phyloP scores from a whole-genome alignment of 2,329 filamentous ascomycete genomes.

The Passalora sequoiae region DNA sequence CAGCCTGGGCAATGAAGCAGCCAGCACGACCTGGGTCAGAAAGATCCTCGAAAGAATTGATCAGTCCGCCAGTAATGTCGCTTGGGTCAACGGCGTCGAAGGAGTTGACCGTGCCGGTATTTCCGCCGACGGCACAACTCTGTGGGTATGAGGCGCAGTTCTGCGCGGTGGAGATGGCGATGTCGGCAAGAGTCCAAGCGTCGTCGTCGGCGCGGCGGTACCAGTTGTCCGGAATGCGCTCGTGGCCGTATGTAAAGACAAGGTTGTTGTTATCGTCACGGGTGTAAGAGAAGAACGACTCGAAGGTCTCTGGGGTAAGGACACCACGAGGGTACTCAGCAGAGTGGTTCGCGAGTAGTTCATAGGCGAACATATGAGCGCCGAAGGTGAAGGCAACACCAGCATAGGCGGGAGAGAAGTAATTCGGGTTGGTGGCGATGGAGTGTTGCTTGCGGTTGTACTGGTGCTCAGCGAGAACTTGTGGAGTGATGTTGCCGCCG shows the following conservation, averaged over 20 bases:
- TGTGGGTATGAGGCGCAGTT: slow-evolving; percentile 24
- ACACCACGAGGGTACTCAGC: slow-evolving; percentile 22
- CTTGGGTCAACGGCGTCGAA: slow-evolving; percentile 23
- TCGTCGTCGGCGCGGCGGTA: slow-evolving; percentile 24
- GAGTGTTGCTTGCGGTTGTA: slow-evolving; percentile 26
- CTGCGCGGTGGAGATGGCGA: slow-evolving; percentile 23
- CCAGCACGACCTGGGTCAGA: slow-evolving; percentile 20
- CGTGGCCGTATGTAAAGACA: slow-evolving; percentile 21
- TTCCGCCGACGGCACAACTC: slow-evolving; percentile 24
- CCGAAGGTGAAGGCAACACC: slow-evolving; percentile 29
- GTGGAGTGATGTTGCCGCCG: slow-evolving; percentile 22
- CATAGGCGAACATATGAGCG: slow-evolving; percentile 27
- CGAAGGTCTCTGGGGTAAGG: slow-evolving; percentile 21
- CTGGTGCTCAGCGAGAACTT: slow-evolving; percentile 24
- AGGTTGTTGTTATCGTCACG: slow-evolving; percentile 18
- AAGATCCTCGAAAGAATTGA: slow-evolving; percentile 22
- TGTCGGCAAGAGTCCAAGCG: slow-evolving; percentile 24
- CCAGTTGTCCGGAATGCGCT: slow-evolving; percentile 27
- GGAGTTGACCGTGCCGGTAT: slow-evolving; percentile 26
- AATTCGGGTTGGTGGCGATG: slow-evolving; percentile 28
- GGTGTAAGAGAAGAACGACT: slow-evolving; percentile 24
- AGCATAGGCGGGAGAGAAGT: slow-evolving; percentile 25
- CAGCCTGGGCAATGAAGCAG: slow-evolving; percentile 25
- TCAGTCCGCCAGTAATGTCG: slow-evolving; percentile 24
- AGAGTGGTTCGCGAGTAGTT: slow-evolving; percentile 26